A percentile compares a stretch with the other conserved stretches of the same genome.
These are phyloP conservation scores for Setaria italica DNA, from an alignment of 202 grass and related monocot genomes.

Conservation along the genomic window DNA sequence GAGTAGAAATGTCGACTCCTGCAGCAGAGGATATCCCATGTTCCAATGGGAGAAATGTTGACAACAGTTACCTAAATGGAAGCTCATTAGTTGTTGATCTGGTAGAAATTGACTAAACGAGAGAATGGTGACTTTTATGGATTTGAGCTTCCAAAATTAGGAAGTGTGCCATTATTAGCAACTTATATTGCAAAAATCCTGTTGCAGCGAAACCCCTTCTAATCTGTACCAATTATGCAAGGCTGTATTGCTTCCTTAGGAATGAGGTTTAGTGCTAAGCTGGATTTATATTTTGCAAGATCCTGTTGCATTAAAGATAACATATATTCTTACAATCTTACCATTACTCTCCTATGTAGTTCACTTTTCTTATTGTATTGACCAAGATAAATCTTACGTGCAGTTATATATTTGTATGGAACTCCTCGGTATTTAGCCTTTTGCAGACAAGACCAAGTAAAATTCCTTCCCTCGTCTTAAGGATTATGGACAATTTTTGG, in stretches of 20 bases:
- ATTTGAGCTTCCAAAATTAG: slow-evolving; percentile 4
- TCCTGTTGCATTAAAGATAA: not conserved
- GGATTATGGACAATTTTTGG: not conserved
- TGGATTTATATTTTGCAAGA: not conserved
- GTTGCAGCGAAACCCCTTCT: not conserved
- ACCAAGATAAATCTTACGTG: not conserved
- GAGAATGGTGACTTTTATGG: not conserved
- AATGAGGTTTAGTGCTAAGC: not conserved
- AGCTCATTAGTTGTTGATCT: not conserved
- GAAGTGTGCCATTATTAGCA: not conserved
- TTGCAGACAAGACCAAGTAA: not conserved
- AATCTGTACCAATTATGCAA: not conserved
- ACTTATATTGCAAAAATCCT: not conserved
- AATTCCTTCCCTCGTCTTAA: not conserved
- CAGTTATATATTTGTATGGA: not conserved
- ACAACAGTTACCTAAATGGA: not conserved
- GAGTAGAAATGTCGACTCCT: not conserved
- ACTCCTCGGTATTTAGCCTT: not conserved
- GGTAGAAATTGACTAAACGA: not conserved
- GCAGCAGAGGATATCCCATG: not conserved
- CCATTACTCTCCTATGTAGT: not conserved
- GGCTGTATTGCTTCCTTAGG: not conserved
- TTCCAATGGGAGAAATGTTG: not conserved
- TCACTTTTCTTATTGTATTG: not conserved
- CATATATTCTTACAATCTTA: not conserved